Evolutionary conservation across 2,329 filamentous ascomycete species (phyloP).

Genomic region (Thyridium curvatum): DNA sequence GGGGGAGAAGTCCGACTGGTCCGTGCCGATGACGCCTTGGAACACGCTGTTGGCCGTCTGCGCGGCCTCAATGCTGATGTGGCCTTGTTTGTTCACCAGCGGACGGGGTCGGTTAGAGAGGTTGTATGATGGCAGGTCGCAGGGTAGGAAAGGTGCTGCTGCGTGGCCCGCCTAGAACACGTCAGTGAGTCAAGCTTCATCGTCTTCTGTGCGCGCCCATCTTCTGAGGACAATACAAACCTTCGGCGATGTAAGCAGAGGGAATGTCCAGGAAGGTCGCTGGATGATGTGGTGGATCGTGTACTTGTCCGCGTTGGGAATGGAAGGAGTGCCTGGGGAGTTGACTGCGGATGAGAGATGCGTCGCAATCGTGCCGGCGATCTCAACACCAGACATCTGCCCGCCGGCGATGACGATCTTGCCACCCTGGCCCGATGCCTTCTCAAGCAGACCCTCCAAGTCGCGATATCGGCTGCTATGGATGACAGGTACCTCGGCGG

Average conservation of each 20-base stretch:
- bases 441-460: conserved; percentile 39
- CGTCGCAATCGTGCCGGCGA: conserved; percentile 63
- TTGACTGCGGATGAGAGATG: conserved; percentile 61
- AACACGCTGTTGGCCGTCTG: conserved; percentile 45
- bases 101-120: conserved; percentile 52
- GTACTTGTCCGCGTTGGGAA: conserved; percentile 40
- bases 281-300: conserved; percentile 64
- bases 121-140: conserved; percentile 70
- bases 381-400: conserved; percentile 78
- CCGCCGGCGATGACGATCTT: conserved; percentile 72
- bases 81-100: conserved; percentile 58
- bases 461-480: conserved; percentile 65
- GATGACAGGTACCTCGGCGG: conserved; percentile 41
- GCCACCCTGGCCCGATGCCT: conserved; percentile 29
- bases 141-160: conserved; percentile 59
- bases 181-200: conserved; percentile 1
- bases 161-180: conserved; percentile 31
- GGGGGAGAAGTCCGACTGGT: conserved; percentile 45
- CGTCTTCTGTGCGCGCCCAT: neutral
- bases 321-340: conserved; percentile 34
- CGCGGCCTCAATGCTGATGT: conserved; percentile 54
- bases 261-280: conserved; percentile 66
- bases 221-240: no score
- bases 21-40: conserved; percentile 38
- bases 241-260: conserved; percentile 47